phyloP scores from a whole-genome alignment of 805 yeast species.

The Yarrowia keelungensis region DNA sequence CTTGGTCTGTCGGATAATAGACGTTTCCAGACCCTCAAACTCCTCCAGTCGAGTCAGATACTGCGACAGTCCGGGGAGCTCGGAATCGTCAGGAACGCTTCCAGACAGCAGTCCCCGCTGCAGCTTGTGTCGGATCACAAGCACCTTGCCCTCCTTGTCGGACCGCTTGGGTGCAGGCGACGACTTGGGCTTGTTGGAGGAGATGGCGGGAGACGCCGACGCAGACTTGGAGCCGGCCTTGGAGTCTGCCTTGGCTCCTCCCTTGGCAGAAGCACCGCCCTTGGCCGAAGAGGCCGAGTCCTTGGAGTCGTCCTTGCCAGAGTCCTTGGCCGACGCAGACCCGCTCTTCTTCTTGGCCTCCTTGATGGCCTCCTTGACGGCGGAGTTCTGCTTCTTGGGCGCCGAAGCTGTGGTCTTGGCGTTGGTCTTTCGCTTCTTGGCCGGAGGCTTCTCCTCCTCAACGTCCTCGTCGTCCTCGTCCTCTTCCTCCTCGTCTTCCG shows the following conservation, averaged over 20 bases:
- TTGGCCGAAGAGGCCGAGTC: background rate
- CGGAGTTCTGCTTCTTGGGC: slow-evolving; percentile 11
- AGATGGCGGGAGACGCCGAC: slow-evolving; percentile 14
- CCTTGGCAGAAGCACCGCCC: slow-evolving; percentile 4
- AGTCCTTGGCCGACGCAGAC: no score
- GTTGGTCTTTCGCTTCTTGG: slow-evolving; percentile 26
- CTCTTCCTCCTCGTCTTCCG: slow-evolving; percentile 47
- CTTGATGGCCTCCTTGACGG: background rate
- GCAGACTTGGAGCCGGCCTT: slow-evolving; percentile 29
- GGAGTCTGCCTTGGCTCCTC: slow-evolving; percentile 11
- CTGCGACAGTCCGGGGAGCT: slow-evolving; percentile 44
- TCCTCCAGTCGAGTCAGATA: slow-evolving; percentile 46
- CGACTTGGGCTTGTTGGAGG: slow-evolving; percentile 38
- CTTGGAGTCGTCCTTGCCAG: no score
- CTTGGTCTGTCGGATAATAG: slow-evolving; percentile 49
- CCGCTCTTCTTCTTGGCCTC: slow-evolving; percentile 1
- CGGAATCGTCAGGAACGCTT: slow-evolving; percentile 43
- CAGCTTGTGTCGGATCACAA: slow-evolving; percentile 48
- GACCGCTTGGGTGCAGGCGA: slow-evolving; percentile 25
- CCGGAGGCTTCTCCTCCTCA: slow-evolving; percentile 38
- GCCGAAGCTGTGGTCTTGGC: slow-evolving; percentile 2
- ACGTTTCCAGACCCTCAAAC: slow-evolving; percentile 46
- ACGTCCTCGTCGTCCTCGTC: slow-evolving; percentile 50
- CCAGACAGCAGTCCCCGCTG: slow-evolving; percentile 43
- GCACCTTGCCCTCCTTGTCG: slow-evolving; percentile 43